A percentile compares a stretch with the other conserved stretches of the same genome.
Evolutionary conservation across 2,329 filamentous ascomycete species (phyloP).

Genomic region (Boeremia exigua): DNA sequence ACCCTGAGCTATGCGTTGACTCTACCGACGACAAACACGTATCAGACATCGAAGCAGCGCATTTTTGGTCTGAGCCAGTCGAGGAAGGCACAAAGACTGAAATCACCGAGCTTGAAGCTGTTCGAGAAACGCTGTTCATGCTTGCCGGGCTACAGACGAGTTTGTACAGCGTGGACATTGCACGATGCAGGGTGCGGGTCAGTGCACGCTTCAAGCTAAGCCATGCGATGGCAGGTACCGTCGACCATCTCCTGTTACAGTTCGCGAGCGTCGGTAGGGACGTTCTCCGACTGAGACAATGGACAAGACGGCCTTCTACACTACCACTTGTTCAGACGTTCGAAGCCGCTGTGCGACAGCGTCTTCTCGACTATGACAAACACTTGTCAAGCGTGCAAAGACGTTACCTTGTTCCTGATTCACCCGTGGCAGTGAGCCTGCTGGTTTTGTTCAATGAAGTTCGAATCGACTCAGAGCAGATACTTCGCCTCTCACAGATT

Average conservation of each 20-base stretch:
- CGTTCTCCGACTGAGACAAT: constrained; percentile 57
- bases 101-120: constrained; percentile 73
- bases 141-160: constrained; percentile 78
- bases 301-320: constrained; percentile 47
- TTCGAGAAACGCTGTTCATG: constrained; percentile 86
- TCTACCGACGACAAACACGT: constrained; percentile 37
- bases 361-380: constrained; percentile 65
- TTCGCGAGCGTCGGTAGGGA: constrained; percentile 58
- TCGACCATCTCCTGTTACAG: constrained; percentile 50
- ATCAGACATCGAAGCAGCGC: constrained; percentile 50
- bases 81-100: constrained; percentile 26
- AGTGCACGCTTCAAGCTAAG: constrained; percentile 49
- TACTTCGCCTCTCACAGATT: constrained; percentile 67
- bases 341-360: constrained; percentile 65
- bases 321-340: constrained; percentile 70
- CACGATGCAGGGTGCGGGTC: constrained; percentile 36
- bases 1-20: constrained; percentile 44
- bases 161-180: constrained; percentile 61
- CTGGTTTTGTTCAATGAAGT: constrained; percentile 67
- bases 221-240: constrained; percentile 43
- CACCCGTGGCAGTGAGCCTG: constrained; percentile 69
- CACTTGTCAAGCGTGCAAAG: constrained; percentile 66
- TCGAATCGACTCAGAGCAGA: constrained; percentile 58
- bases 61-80: constrained; percentile 54
- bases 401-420: constrained; percentile 61